Evolutionary conservation across 1,284 basidiomycete genomes (phyloP).

Genomic region (Puccinia hordei): DNA sequence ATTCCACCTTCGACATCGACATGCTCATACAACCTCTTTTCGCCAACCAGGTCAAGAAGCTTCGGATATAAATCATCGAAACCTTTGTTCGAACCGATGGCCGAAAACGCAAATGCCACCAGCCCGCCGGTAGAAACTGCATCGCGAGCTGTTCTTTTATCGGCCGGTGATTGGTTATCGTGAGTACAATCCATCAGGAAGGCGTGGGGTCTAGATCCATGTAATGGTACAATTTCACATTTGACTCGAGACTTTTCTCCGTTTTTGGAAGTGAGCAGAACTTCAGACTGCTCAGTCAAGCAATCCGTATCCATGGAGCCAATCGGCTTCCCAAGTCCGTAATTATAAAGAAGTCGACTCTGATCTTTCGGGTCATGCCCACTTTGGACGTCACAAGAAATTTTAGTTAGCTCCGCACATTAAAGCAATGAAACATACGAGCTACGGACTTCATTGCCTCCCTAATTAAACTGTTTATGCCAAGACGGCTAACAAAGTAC

Average conservation of each 20-base stretch:
- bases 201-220: slow-evolving; percentile 83
- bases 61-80: slow-evolving; percentile 96
- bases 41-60: slow-evolving; percentile 78
- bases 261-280: slow-evolving; percentile 64
- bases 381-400: not conserved
- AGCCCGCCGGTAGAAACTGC: slow-evolving; percentile 86
- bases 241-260: slow-evolving; percentile 1
- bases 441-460: slow-evolving; percentile 73
- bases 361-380: slow-evolving; percentile 36
- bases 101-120: slow-evolving; percentile 80
- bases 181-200: slow-evolving; percentile 91
- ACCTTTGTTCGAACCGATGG: slow-evolving; percentile 87
- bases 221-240: slow-evolving; percentile 74
- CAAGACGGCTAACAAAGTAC: slow-evolving; percentile 82
- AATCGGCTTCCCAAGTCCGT: slow-evolving; percentile 85
- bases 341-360: slow-evolving; percentile 67
- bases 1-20: slow-evolving; percentile 63
- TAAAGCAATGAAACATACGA: slow-evolving; percentile 69
- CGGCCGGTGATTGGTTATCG: slow-evolving; percentile 85
- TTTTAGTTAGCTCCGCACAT: slow-evolving; percentile 67
- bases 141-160: slow-evolving; percentile 88
- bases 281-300: slow-evolving; percentile 66
- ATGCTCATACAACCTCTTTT: slow-evolving; percentile 75
- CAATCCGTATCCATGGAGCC: slow-evolving; percentile 90
- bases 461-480: slow-evolving; percentile 85